Conservation (phyloP, 2,329 filamentous ascomycete genomes). For the Penicillium sp. region DNA sequence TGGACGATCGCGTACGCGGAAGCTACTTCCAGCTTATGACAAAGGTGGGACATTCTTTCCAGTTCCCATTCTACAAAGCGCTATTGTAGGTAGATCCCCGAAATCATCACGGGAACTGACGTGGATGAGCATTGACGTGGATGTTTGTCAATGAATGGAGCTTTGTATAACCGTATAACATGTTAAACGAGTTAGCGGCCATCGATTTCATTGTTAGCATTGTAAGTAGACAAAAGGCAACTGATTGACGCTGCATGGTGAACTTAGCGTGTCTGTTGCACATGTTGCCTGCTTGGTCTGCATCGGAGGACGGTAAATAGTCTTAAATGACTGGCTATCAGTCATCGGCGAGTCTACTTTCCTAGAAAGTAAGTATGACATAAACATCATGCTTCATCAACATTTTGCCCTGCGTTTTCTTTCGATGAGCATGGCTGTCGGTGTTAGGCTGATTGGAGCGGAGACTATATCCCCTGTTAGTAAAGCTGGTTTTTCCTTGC, state of each 20-base stretch:
- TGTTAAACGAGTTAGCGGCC: not conserved
- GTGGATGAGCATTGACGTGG: too few species aligned
- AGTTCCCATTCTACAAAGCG: not conserved
- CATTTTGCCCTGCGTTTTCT: not conserved
- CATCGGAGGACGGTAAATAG: not conserved
- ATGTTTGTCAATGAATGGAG: not conserved
- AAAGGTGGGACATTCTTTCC: not conserved
- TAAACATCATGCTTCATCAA: not conserved
- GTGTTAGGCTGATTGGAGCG: constrained; percentile 1
- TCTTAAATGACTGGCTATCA: not conserved
- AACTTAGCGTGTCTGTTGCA: not conserved
- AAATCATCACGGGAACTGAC: not conserved
- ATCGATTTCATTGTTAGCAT: too few species aligned
- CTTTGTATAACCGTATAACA: not conserved
- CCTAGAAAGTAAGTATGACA: not conserved
- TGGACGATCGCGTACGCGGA: not conserved
- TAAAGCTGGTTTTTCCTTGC: not conserved
- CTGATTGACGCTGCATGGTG: not conserved
- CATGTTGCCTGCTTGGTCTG: not conserved
- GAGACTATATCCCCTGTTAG: constrained; percentile 1
- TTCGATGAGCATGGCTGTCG: not conserved
- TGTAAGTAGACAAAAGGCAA: not conserved
- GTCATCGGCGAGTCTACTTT: not conserved
- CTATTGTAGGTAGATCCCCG: not conserved
- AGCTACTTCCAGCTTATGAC: not conserved